These are phyloP conservation scores for Acanthamoeba triangularis DNA, from an alignment of 208 protist genomes.

Conservation along the genomic window DNA sequence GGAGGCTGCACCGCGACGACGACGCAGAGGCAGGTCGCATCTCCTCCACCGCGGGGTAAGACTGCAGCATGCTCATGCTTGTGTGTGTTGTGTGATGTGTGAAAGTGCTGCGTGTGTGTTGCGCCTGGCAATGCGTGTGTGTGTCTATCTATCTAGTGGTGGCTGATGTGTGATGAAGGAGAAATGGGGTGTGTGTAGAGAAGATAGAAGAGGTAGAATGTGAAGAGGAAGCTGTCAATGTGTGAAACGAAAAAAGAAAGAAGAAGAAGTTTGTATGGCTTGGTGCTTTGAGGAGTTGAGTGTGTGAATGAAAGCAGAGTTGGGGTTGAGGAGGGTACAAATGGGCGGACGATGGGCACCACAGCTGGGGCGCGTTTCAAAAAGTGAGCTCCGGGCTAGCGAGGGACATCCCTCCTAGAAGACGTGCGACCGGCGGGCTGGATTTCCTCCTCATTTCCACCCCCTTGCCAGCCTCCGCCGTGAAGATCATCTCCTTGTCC, in stretches of 20 bases:
- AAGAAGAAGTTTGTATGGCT: background rate
- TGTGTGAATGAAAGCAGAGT: background rate
- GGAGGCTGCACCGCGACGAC: background rate
- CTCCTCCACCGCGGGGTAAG: background rate
- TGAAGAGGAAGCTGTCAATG: background rate
- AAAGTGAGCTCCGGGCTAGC: background rate
- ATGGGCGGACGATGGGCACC: background rate
- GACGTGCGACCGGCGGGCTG: background rate
- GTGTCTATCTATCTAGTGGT: background rate
- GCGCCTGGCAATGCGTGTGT: background rate
- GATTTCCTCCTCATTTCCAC: slow-evolving; percentile 7
- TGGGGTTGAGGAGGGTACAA: background rate
- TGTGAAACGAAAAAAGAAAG: background rate
- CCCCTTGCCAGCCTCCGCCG: background rate
- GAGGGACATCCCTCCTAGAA: slow-evolving; percentile 4
- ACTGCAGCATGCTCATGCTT: background rate
- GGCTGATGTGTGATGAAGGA: background rate
- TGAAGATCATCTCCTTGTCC: background rate
- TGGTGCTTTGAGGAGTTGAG: background rate
- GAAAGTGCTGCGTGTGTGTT: no score
- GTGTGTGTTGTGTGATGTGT: background rate
- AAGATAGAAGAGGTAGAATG: background rate
- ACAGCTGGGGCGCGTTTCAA: background rate
- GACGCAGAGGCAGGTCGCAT: background rate
- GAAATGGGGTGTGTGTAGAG: background rate